These are phyloP conservation scores for Trichoderma breve DNA, from an alignment of 2,329 filamentous ascomycete genomes.

Conservation along the genomic window DNA sequence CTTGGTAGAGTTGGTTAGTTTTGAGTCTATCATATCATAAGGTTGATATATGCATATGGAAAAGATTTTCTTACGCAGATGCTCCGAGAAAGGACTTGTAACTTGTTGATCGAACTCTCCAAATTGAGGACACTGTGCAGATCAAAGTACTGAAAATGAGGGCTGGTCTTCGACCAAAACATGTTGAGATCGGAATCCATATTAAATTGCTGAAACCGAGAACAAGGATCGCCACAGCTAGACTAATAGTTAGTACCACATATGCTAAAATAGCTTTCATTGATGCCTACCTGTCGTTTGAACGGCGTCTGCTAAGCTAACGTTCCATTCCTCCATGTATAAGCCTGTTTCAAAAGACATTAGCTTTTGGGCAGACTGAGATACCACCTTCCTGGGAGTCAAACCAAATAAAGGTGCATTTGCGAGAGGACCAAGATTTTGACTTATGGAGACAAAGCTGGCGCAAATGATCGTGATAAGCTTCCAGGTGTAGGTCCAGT, in stretches of 20 bases:
- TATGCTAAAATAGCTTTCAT: neutral
- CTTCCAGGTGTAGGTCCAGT: neutral
- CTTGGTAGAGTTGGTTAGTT: neutral
- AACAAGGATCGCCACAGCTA: neutral
- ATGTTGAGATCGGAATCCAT: slow-evolving; percentile 9
- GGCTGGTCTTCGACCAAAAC: slow-evolving; percentile 8
- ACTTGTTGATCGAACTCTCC: slow-evolving; percentile 11
- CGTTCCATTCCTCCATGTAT: slow-evolving; percentile 14
- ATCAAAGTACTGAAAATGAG: slow-evolving; percentile 7
- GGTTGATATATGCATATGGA: neutral
- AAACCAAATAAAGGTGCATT: slow-evolving; percentile 12
- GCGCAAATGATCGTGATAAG: neutral
- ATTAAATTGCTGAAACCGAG: slow-evolving; percentile 9
- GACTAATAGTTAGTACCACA: neutral
- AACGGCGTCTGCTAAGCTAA: slow-evolving; percentile 6
- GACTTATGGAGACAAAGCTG: slow-evolving; percentile 1
- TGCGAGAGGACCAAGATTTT: slow-evolving; percentile 7
- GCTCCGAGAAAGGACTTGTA: slow-evolving; percentile 14
- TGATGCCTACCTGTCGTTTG: neutral
- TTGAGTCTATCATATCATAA: neutral
- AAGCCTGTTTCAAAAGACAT: neutral
- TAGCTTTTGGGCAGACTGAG: neutral
- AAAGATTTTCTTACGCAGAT: neutral
- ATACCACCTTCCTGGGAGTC: neutral
- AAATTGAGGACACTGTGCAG: slow-evolving; percentile 5